These are phyloP conservation scores for Tricholoma furcatifolium DNA, from an alignment of 768 basidiomycete genomes.

Conservation along the genomic window DNA sequence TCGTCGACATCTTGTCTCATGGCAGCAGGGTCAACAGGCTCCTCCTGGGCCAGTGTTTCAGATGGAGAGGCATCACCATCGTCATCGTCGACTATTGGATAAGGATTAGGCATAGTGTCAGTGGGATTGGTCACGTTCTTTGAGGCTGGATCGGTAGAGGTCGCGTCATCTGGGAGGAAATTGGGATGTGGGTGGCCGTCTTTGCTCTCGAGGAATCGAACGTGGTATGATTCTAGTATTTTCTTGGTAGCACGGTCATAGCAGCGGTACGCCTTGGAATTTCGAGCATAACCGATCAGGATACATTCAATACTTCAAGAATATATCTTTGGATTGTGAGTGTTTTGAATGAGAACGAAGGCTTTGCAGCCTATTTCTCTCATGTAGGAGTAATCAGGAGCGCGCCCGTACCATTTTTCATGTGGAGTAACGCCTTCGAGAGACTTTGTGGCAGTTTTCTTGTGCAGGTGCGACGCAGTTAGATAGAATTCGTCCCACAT, in stretches of 20 bases:
- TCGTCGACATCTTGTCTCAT: not conserved
- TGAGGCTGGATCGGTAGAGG: not conserved
- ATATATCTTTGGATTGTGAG: too few relatives aligned
- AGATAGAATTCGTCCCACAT: slow-evolving; percentile 24
- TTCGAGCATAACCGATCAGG: too few relatives aligned
- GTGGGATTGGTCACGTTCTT: not conserved
- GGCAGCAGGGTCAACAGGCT: not conserved
- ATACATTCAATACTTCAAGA: too few relatives aligned
- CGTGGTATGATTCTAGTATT: slow-evolving; percentile 21
- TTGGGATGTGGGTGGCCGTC: slow-evolving; percentile 8
- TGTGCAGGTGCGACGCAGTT: slow-evolving; percentile 16
- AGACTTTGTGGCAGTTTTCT: too few relatives aligned
- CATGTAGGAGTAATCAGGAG: slow-evolving; percentile 28
- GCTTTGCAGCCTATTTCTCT: slow-evolving; percentile 29
- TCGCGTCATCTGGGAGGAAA: too few relatives aligned
- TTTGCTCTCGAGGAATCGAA: slow-evolving; percentile 24
- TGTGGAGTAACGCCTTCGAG: slow-evolving; percentile 16
- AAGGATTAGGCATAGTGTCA: not conserved
- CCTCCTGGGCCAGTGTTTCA: not conserved
- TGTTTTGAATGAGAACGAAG: slow-evolving; percentile 35
- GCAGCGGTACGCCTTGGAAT: too few relatives aligned
- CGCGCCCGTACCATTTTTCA: slow-evolving; percentile 16
- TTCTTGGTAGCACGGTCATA: slow-evolving; percentile 21
- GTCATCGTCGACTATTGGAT: not conserved
- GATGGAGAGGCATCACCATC: not conserved